These are phyloP conservation scores for Eremomyces bilateralis DNA, from an alignment of 495 filamentous ascomycete species.

Conservation along the genomic window DNA sequence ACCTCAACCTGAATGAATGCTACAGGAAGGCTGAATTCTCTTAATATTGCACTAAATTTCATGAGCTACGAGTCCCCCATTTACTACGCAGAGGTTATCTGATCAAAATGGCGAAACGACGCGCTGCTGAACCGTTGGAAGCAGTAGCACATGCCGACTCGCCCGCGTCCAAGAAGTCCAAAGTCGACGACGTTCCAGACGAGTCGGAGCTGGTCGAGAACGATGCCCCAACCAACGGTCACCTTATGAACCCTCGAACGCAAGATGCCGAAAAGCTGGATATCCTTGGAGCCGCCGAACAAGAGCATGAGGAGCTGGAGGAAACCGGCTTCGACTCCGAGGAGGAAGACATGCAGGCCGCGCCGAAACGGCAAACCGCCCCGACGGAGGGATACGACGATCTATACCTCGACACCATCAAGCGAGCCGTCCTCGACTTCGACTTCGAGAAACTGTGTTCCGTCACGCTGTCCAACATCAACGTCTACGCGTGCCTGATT, in stretches of 20 bases:
- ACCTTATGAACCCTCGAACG: slow-evolving; percentile 8
- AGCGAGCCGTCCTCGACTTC: slow-evolving; percentile 70
- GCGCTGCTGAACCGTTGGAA: slow-evolving; percentile 56
- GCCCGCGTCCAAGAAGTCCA: slow-evolving; percentile 55
- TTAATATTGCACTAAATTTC: no score
- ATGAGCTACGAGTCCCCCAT: no score
- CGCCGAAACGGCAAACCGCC: slow-evolving; percentile 35
- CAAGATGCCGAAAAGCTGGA: slow-evolving; percentile 10
- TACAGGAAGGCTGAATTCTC: no score
- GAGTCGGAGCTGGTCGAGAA: slow-evolving; percentile 16
- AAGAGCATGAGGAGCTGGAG: slow-evolving; percentile 22
- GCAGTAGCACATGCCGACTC: slow-evolving; percentile 34
- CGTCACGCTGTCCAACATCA: slow-evolving; percentile 86
- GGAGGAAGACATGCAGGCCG: slow-evolving; percentile 21
- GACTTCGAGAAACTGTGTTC: slow-evolving; percentile 99
- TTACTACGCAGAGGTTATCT: no score
- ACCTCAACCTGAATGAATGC: no score
- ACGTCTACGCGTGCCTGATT: slow-evolving; percentile 93
- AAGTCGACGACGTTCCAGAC: slow-evolving; percentile 34
- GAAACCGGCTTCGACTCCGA: slow-evolving; percentile 24
- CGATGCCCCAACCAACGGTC: slow-evolving; percentile 16
- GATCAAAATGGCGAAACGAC: slow-evolving; percentile 46
- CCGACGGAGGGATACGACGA: slow-evolving; percentile 83
- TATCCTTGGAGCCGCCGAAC: slow-evolving; percentile 13
- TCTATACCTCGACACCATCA: slow-evolving; percentile 93